Evolutionary conservation across 2,329 filamentous ascomycete species (phyloP).

Genomic region (Claviceps sp.): DNA sequence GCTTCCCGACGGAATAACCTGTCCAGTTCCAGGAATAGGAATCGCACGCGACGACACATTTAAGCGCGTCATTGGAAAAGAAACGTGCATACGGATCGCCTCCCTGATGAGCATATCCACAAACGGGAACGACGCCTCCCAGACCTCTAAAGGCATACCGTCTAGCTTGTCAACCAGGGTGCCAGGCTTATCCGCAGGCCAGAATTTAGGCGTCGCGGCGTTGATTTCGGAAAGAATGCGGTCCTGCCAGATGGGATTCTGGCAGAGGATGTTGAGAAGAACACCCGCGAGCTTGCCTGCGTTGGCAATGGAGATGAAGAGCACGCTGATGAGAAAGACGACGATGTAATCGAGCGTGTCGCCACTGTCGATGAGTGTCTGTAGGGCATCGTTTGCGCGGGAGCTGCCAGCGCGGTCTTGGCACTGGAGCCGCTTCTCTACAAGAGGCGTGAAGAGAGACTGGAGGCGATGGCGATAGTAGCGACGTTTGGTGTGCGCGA

Average conservation of each 20-base stretch:
- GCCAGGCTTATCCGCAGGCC: neutral
- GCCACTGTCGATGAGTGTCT: neutral
- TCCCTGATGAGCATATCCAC: conserved; percentile 9
- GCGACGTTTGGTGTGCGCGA: neutral
- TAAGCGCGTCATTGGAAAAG: conserved; percentile 4
- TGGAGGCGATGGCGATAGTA: neutral
- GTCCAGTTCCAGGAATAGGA: conserved; percentile 1
- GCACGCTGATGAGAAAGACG: neutral
- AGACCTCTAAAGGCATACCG: conserved; percentile 5
- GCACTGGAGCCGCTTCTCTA: neutral
- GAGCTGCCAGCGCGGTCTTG: no score
- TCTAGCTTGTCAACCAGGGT: conserved; percentile 7
- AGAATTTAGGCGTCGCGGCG: neutral
- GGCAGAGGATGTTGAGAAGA: neutral
- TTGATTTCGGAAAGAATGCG: neutral
- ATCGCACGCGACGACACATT: neutral
- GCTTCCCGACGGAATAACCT: conserved; percentile 13
- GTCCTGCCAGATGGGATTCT: neutral
- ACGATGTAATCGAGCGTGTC: neutral
- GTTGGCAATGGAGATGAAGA: neutral
- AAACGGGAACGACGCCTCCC: conserved; percentile 7
- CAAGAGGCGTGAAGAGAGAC: neutral
- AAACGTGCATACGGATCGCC: conserved; percentile 8
- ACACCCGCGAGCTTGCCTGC: neutral
- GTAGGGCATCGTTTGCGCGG: neutral